Percentiles rank a stretch among this genome's conserved stretches.
phyloP scores from a whole-genome alignment of 352 stramenopile species.

The Pythium angustatum region DNA sequence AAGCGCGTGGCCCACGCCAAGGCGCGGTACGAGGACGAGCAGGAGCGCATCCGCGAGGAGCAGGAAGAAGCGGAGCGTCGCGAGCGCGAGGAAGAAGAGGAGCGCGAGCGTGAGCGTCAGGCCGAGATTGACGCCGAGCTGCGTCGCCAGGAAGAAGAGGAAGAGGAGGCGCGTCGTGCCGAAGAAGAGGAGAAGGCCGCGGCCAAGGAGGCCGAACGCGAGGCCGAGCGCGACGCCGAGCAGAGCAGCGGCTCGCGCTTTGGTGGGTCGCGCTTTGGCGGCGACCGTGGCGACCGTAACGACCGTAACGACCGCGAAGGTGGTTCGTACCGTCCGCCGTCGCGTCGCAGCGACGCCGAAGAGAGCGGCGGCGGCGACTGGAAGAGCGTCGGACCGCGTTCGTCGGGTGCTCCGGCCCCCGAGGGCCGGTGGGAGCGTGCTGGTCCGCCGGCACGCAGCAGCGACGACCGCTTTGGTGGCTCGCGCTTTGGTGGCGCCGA shows the following conservation, averaged over 20 bases:
- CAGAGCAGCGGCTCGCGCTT: constrained; percentile 20
- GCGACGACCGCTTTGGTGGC: constrained; percentile 26
- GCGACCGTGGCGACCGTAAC: too few species aligned
- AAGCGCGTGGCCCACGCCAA: constrained; percentile 65
- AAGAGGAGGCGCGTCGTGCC: constrained; percentile 37
- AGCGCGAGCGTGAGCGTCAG: constrained; percentile 58
- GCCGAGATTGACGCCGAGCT: constrained; percentile 65
- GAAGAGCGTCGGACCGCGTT: constrained; percentile 52
- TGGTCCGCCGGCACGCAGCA: constrained; percentile 43
- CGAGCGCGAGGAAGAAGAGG: constrained; percentile 57
- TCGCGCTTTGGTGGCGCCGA: constrained; percentile 17
- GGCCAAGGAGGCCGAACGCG: constrained; percentile 28
- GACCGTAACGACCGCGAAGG: constrained; percentile 15
- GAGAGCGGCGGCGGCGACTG: constrained; percentile 48
- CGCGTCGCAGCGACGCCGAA: constrained; percentile 38
- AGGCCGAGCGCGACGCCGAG: constrained; percentile 11
- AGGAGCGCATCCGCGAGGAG: constrained; percentile 55
- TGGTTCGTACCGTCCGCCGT: constrained; percentile 32
- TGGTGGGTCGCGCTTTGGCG: constrained; percentile 16
- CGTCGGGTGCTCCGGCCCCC: constrained; percentile 38
- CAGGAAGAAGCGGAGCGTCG: constrained; percentile 67
- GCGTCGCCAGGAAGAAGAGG: constrained; percentile 67
- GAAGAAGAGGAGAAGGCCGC: constrained; percentile 50
- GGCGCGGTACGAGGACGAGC: constrained; percentile 70
- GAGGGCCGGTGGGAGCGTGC: constrained; percentile 65